These are phyloP conservation scores for Neurospora intermedia DNA, from an alignment of 495 filamentous ascomycete genomes.

Conservation along the genomic window DNA sequence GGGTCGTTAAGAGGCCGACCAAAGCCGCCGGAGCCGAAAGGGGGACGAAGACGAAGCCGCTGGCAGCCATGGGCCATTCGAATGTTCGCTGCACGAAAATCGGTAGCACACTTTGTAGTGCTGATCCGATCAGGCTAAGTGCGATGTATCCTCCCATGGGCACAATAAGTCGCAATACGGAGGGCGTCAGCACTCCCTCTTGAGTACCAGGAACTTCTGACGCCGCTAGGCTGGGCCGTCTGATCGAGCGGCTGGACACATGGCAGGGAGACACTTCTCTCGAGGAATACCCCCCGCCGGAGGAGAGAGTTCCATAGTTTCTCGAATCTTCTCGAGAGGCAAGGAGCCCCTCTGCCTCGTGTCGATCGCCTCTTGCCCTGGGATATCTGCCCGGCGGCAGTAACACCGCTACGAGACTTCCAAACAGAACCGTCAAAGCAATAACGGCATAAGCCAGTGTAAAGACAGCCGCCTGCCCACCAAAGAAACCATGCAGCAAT, in stretches of 20 bases:
- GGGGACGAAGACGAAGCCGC: slow-evolving; percentile 13
- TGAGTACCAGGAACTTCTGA: not conserved
- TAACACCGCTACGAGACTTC: slow-evolving; percentile 2
- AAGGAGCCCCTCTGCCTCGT: not conserved
- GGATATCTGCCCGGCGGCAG: not conserved
- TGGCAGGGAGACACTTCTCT: not conserved
- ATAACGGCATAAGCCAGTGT: slow-evolving; percentile 15
- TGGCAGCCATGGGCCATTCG: slow-evolving; percentile 10
- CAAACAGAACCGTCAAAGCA: slow-evolving; percentile 5
- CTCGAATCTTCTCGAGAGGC: not conserved
- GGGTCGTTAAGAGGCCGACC: slow-evolving; percentile 10
- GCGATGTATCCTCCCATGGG: slow-evolving; percentile 18
- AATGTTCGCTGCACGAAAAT: slow-evolving; percentile 12
- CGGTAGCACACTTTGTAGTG: slow-evolving; percentile 18
- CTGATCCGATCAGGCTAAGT: slow-evolving; percentile 12
- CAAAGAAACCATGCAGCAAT: slow-evolving; percentile 8
- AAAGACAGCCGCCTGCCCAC: slow-evolving; percentile 11
- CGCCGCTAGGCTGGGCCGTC: not conserved
- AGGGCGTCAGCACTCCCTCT: not conserved
- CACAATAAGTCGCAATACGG: slow-evolving; percentile 6
- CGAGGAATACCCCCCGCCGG: not conserved
- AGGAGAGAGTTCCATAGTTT: slow-evolving; percentile 14
- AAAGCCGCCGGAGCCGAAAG: slow-evolving; percentile 16
- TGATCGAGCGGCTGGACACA: not conserved
- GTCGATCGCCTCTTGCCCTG: not conserved